phyloP scores from a whole-genome alignment of 805 yeast species.

The Schizosaccharomyces octosporus region DNA sequence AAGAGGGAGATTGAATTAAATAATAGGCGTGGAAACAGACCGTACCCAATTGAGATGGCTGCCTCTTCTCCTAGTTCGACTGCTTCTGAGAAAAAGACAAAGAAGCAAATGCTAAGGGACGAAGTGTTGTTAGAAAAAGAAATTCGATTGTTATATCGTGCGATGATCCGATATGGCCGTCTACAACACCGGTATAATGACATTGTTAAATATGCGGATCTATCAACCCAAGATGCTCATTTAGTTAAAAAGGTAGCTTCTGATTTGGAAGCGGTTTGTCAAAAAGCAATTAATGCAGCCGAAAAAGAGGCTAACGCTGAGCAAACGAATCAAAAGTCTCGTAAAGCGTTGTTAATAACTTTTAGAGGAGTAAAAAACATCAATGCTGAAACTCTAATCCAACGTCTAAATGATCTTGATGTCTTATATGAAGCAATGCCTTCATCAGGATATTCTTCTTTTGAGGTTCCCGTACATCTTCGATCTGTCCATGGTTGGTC shows the following conservation, averaged over 20 bases:
- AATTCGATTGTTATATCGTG: conserved; percentile 59
- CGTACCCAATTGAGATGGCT: not conserved
- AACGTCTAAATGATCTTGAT: conserved; percentile 67
- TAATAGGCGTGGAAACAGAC: not conserved
- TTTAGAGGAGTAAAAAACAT: conserved; percentile 66
- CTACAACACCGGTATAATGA: conserved; percentile 51
- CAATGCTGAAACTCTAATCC: conserved; percentile 68
- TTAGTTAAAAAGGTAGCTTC: conserved; percentile 47
- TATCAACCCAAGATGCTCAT: conserved; percentile 64
- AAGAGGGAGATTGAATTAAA: not conserved
- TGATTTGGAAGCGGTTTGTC: conserved; percentile 53
- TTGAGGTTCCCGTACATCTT: conserved; percentile 35
- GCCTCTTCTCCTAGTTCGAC: not conserved
- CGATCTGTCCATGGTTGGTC: conserved; percentile 80
- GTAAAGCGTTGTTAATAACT: conserved; percentile 71
- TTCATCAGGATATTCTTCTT: conserved; percentile 10
- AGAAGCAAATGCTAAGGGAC: not conserved
- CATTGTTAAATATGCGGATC: conserved; percentile 67
- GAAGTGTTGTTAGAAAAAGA: conserved; percentile 54
- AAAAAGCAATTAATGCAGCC: conserved; percentile 27
- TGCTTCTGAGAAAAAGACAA: not conserved
- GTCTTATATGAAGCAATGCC: conserved; percentile 22
- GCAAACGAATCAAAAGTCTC: conserved; percentile 17
- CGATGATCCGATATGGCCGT: conserved; percentile 64
- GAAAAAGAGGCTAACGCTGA: conserved; percentile 12